Evolutionary conservation across 805 yeast genomes (phyloP), one percentile per base, ranked within the genome.

Genomic region (Suhomyces vadensis): DNA sequence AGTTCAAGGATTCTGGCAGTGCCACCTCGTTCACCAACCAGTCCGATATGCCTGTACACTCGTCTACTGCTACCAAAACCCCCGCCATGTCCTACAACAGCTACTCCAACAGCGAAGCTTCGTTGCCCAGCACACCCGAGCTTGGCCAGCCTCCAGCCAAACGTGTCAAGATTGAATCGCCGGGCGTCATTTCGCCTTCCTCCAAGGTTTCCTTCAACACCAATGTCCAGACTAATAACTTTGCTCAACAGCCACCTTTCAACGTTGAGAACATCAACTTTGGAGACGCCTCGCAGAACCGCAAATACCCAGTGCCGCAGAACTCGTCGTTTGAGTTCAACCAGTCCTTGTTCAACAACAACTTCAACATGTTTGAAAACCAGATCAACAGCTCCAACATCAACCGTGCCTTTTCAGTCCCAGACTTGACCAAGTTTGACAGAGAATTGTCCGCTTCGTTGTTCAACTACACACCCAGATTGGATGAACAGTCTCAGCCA

Each of bases 1-100:
- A 53, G 33, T 53, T 37, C 41, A 61, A 58, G 42, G 62, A 56
- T 23, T 50, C 57, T 10, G 50, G 51, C 23, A 47, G 50, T 25
- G 27, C 26, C 27, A 37, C 46, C 22, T 19, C 31, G 8, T 36
- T 46, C 26, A 23, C 21, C 20, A 16, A 31, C 19, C 3, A 13
- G 19, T 16, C 35, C 21, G 5, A 16, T 11, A 0, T 13, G 11
- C 22, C 5, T 26, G 6, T 25, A 7, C 17, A 13, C 22, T 17
- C 13, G 22, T 40, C 29, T 24, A 21, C 31, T 23, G 29, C 21
- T 19, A 14, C 11, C 27, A 21, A 21, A 22, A 14, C 35, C 14
- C 17, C 35, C 8, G 21, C 39, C 21, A 19, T 37, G 14, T 38
- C 35, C 8, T 48, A 43, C 51, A 49, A 24, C 26, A 21, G 11